Base-by-base conservation (phyloP, 1,139 yeast genomes). In the Pichia sp. region DNA sequence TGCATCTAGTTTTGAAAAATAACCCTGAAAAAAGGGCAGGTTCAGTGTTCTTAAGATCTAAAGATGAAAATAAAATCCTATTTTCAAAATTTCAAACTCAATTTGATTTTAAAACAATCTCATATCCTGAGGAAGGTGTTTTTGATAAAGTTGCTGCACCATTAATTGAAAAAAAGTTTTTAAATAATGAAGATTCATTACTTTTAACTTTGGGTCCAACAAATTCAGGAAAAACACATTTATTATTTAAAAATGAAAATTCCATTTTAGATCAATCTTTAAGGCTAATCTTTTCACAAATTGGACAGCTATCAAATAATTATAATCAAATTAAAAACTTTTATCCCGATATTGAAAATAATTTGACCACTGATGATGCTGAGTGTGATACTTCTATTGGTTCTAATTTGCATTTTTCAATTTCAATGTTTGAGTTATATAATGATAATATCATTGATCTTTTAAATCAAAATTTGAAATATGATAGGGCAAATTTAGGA, bases 171-270 rank as follows among this genome's bases (percentile, higher is more conserved):
- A 45, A 50, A 2, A 47, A 52, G 9, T 45, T 60, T 11, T 43
- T 58, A 12, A 58, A 57, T 6, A 67, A 65, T 8, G 60, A 61
- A 12, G 78, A 74, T 51, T 64, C 70, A 24, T 57, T 70, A 11
- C 53, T 74, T 27, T 69, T 74, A 51, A 66, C 77, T 0, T 55
- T 75, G 54, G 80, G 80, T 0, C 74, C 80, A 26, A 69, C 78
- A 0, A 74, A 73, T 31, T 67, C 75, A 11, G 79, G 79, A 6
- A 74, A 74, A 45, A 59, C 65, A 9, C 62, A 58, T 44, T 55
- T 70, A 1, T 48, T 68, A 7, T 62, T 66, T 34, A 55, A 39
- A 22, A 41, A 48, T n/a, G 53, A 54, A 6, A 41, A 50, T 25
- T 45, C 54, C 3, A 35, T 58, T 20, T 43, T 51, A 3, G 35